Base-by-base conservation (phyloP, 805 yeast species). In the Cyberlindnera veronae region DNA sequence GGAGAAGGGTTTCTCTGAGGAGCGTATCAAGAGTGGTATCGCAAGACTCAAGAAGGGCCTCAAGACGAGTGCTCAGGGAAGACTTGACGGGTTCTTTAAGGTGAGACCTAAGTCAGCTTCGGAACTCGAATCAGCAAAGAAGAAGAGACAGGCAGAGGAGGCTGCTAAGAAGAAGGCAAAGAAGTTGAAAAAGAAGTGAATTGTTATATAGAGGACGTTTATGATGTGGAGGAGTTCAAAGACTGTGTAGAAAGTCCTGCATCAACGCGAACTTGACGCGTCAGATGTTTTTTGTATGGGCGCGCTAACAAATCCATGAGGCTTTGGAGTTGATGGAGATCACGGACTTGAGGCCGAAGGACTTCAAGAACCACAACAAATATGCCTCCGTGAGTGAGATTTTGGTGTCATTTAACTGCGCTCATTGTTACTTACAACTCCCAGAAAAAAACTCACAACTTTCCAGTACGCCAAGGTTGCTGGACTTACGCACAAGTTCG, bases 1-100 rank as follows among this genome's bases (percentile, higher is more conserved):
- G 37, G 84, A 88, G 44, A 90, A 91, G 59, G 96, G 96, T 0
- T 93, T 93, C 63, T 84, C 81, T 48, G 99, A 93, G 57, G 97
- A 91, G 36, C 74, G 99, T 58, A 87, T 93, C 14, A 78, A 81
- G 51, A 75, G 83, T 42, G 99, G 97, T 28, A 90, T 90, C 6
- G 86, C 79, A 29, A 83, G 91, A 61, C 72, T 93, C 53, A 76
- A 78, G 50, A 93, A 93, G 61, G 93, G 88, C 7, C 68, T 86
- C 47, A 87, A 87, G 55, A 71, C 84, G 2, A 91, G 95, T 2
- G 84, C 85, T 2, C 99, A 93, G 60, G 96, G 93, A 6, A 76
- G 98, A 51, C 64, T 91, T 20, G 97, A 93, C 58, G 95, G 96
- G 1, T 93, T 93, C 57, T 93, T 93, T 66, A 78, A 79, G 54